A percentile compares a stretch with the other conserved stretches of the same genome.
Conservation (phyloP, 352 stramenopile species). For the Phytophthora constricta region DNA sequence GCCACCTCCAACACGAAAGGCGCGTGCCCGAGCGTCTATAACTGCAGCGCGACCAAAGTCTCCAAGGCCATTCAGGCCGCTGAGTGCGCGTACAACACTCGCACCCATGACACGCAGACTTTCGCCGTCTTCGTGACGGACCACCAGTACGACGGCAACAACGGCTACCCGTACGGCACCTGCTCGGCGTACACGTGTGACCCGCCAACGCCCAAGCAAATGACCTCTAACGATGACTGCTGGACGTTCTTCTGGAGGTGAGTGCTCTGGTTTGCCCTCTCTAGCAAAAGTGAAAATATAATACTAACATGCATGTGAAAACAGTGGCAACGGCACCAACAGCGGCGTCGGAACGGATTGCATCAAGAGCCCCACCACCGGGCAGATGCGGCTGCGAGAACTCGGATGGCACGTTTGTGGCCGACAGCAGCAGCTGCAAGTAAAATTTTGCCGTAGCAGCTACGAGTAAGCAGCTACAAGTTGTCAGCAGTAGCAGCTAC, state of each 20-base stretch:
- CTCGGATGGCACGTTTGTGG: slow-evolving; percentile 39
- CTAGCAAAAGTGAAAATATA: slow-evolving; percentile 1
- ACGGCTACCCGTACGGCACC: slow-evolving; percentile 39
- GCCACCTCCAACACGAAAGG: slow-evolving; percentile 30
- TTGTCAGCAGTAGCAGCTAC: neutral
- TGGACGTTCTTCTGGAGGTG: slow-evolving; percentile 53
- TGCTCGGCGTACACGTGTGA: slow-evolving; percentile 42
- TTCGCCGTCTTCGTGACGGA: slow-evolving; percentile 42
- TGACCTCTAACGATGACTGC: slow-evolving; percentile 31
- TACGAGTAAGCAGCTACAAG: too few relatives aligned
- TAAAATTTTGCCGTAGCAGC: slow-evolving; percentile 12
- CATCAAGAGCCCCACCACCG: slow-evolving; percentile 32
- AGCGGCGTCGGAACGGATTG: slow-evolving; percentile 31
- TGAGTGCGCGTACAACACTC: slow-evolving; percentile 49
- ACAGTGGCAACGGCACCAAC: slow-evolving; percentile 26
- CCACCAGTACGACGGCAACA: slow-evolving; percentile 41
- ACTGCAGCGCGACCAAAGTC: slow-evolving; percentile 25
- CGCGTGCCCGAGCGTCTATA: slow-evolving; percentile 29
- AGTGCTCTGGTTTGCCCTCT: slow-evolving; percentile 1
- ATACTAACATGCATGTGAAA: slow-evolving; percentile 10
- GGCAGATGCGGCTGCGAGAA: slow-evolving; percentile 41
- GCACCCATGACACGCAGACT: slow-evolving; percentile 34
- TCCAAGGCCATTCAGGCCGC: slow-evolving; percentile 42
- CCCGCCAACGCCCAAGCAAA: slow-evolving; percentile 1
- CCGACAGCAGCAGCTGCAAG: slow-evolving; percentile 29